These are phyloP conservation scores for Boletus insuetus DNA, from an alignment of 768 basidiomycete species.

Conservation along the genomic window DNA sequence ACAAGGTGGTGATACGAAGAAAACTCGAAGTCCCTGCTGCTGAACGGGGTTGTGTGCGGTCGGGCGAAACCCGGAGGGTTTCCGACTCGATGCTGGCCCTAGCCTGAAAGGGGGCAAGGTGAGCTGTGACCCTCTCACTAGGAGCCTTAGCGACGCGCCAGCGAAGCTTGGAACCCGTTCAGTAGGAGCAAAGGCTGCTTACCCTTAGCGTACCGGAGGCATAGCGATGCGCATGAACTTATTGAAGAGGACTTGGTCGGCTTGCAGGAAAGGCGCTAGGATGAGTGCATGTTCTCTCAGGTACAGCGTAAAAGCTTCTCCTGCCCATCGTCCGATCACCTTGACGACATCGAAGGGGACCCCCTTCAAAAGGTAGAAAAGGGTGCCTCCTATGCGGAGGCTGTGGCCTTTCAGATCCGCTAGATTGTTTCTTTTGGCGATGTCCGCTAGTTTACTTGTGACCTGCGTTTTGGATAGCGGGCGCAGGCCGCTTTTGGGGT, in stretches of 20 bases:
- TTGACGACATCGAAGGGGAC: background rate
- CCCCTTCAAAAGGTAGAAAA: no score
- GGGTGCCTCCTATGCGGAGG: background rate
- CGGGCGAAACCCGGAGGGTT: no score
- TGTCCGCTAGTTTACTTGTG: background rate
- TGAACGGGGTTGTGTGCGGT: constrained; percentile 13
- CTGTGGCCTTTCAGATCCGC: background rate
- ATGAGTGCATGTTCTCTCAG: background rate
- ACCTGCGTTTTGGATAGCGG: background rate
- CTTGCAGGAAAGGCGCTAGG: background rate
- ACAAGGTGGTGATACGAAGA: no score
- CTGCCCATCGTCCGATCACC: background rate
- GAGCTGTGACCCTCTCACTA: background rate
- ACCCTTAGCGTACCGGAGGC: background rate
- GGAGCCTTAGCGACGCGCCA: background rate
- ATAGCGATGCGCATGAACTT: background rate
- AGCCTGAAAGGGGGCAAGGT: background rate
- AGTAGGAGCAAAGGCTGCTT: background rate
- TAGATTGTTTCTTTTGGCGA: background rate
- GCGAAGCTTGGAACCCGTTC: background rate
- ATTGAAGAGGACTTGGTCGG: background rate
- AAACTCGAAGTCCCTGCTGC: no score
- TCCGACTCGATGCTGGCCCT: no score
- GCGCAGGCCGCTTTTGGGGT: background rate
- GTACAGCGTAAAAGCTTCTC: background rate